phyloP scores from a whole-genome alignment of 768 basidiomycete species.

The Tulasnella sp. region DNA sequence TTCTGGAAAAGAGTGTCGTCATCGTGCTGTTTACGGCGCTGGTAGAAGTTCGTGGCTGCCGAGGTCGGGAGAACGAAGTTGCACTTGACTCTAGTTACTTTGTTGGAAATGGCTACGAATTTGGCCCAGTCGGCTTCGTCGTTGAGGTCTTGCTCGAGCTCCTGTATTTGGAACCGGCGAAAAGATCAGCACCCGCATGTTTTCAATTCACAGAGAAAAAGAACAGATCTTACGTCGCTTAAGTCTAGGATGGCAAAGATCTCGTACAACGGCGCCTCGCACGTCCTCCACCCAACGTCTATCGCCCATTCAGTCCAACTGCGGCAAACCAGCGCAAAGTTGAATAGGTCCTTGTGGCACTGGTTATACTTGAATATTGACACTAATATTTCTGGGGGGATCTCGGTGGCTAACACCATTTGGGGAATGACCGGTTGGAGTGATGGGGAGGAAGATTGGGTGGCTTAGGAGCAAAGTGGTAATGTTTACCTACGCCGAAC shows the following conservation, averaged over 20 bases:
- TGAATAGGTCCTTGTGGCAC: background rate
- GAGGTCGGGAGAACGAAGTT: background rate
- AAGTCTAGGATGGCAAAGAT: background rate
- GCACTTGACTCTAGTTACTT: background rate
- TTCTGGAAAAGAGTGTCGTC: background rate
- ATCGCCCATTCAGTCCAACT: background rate
- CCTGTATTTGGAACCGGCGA: background rate
- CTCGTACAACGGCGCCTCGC: background rate
- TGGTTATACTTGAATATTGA: background rate
- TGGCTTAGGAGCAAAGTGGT: too few relatives aligned
- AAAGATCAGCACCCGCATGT: background rate
- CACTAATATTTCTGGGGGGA: background rate
- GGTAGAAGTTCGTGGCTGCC: background rate
- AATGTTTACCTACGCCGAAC: too few relatives aligned
- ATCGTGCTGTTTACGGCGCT: background rate
- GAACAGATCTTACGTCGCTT: background rate
- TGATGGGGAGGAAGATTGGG: background rate
- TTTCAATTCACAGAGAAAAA: background rate
- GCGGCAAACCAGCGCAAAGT: background rate
- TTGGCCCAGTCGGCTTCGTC: background rate
- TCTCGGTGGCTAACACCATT: background rate
- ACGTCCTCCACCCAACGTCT: background rate
- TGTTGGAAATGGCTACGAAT: background rate
- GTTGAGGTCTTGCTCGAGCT: background rate
- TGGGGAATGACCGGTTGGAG: background rate